A percentile compares a stretch with the other conserved stretches of the same genome.
These are phyloP conservation scores for Termitomyces sp. DNA, from an alignment of 1,284 basidiomycete species.

Conservation along the genomic window DNA sequence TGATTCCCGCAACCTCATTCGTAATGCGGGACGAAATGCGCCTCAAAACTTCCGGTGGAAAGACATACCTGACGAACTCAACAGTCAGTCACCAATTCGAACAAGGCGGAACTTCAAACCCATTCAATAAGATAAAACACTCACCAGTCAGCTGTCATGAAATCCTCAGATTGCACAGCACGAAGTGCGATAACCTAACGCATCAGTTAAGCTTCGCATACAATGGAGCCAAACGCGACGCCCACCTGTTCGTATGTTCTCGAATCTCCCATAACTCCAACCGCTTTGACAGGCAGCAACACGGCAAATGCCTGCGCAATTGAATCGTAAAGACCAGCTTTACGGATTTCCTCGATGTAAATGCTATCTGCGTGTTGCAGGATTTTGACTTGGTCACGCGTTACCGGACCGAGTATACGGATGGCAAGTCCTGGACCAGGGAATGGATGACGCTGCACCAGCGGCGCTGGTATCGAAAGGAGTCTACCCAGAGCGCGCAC, in stretches of 20 bases:
- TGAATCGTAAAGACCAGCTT: slow-evolving; percentile 87
- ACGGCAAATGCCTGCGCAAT: slow-evolving; percentile 98
- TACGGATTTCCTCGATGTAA: slow-evolving; percentile 97
- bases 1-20: slow-evolving; percentile 93
- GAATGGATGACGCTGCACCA: slow-evolving; percentile 98
- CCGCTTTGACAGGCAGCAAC: slow-evolving; percentile 92
- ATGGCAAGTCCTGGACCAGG: slow-evolving; percentile 99
- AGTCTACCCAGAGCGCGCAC: slow-evolving; percentile 91
- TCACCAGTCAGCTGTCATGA: slow-evolving; percentile 97
- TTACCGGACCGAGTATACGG: slow-evolving; percentile 94
- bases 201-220: background rate
- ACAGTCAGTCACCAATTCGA: slow-evolving; percentile 2
- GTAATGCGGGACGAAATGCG: slow-evolving; percentile 96
- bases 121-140: slow-evolving; percentile 11
- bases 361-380: slow-evolving; percentile 95
- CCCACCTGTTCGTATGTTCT: slow-evolving; percentile 94
- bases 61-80: slow-evolving; percentile 67
- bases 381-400: slow-evolving; percentile 87
- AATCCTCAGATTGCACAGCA: slow-evolving; percentile 91
- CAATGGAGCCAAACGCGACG: slow-evolving; percentile 1
- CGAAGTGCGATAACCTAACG: slow-evolving; percentile 79
- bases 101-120: background rate
- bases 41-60: slow-evolving; percentile 88
- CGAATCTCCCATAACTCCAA: slow-evolving; percentile 97
- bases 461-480: slow-evolving; percentile 86